Conservation (phyloP, 164 flowering plant species). For the Protea cynaroides region DNA sequence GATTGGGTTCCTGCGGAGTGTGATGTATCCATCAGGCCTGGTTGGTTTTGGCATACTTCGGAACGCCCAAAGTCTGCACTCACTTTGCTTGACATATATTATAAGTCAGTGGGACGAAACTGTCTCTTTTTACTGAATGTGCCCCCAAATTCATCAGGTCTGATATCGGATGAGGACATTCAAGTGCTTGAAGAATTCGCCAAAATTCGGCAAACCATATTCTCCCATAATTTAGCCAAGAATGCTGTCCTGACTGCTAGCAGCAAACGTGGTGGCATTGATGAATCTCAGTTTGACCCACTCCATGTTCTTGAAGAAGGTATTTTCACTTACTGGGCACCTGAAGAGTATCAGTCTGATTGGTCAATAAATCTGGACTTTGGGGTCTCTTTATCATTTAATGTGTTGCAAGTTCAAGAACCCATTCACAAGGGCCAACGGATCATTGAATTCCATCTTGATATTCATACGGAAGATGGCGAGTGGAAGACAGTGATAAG, state of each 20-base stretch:
- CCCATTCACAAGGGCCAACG: slow-evolving; percentile 97
- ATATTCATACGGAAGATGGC: slow-evolving; percentile 31
- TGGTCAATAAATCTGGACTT: slow-evolving; percentile 57
- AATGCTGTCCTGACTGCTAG: slow-evolving; percentile 46
- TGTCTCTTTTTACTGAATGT: slow-evolving; percentile 79
- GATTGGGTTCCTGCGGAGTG: slow-evolving; percentile 98
- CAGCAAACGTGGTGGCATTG: slow-evolving; percentile 56
- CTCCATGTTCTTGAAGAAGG: slow-evolving; percentile 51
- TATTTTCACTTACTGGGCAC: slow-evolving; percentile 77
- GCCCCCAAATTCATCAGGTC: slow-evolving; percentile 93
- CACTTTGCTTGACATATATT: slow-evolving; percentile 79
- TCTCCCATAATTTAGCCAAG: slow-evolving; percentile 64
- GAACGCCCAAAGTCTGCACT: slow-evolving; percentile 78
- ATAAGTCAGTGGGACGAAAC: slow-evolving; percentile 83
- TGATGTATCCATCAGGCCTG: slow-evolving; percentile 95
- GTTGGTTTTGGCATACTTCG: slow-evolving; percentile 97
- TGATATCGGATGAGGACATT: slow-evolving; percentile 78
- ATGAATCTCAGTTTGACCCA: slow-evolving; percentile 34
- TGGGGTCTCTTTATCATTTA: slow-evolving; percentile 38
- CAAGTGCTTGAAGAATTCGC: slow-evolving; percentile 67
- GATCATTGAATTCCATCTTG: slow-evolving; percentile 54
- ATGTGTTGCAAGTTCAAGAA: slow-evolving; percentile 74
- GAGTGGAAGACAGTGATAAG: slow-evolving; percentile 41
- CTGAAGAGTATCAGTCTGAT: slow-evolving; percentile 41
- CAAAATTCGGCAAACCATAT: slow-evolving; percentile 51